These are phyloP conservation scores for Phytophthora rubi DNA, from an alignment of 352 stramenopile species.

Conservation along the genomic window DNA sequence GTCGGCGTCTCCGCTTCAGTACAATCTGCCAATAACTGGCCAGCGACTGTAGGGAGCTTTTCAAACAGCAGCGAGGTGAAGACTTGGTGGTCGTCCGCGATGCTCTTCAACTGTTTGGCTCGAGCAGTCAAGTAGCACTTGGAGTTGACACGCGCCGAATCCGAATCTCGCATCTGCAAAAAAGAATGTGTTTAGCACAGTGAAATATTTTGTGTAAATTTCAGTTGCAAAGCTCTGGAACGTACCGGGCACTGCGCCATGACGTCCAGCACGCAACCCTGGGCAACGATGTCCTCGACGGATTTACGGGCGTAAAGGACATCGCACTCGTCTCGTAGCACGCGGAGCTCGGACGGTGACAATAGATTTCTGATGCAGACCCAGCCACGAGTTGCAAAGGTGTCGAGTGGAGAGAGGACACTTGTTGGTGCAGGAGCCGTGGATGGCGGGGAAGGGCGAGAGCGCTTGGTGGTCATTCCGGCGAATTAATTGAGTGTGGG, in stretches of 20 bases:
- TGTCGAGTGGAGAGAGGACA: neutral
- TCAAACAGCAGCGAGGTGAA: conserved; percentile 50
- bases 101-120: conserved; percentile 31
- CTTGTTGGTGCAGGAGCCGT: neutral
- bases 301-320: conserved; percentile 23
- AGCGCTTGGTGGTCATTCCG: conserved; percentile 17
- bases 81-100: conserved; percentile 5
- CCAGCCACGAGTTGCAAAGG: conserved; percentile 33
- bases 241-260: conserved; percentile 62
- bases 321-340: conserved; percentile 49
- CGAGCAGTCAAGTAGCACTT: conserved; percentile 39
- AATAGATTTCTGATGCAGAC: conserved; percentile 40
- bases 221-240: conserved; percentile 1
- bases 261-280: conserved; percentile 69
- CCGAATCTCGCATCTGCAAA: conserved; percentile 49
- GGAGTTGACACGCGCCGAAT: conserved; percentile 31
- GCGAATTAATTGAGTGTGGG: neutral
- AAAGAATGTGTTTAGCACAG: neutral
- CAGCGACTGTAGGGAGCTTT: conserved; percentile 40
- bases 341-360: conserved; percentile 40
- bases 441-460: neutral
- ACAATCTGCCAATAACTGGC: conserved; percentile 20
- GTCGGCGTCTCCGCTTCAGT: neutral
- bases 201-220: neutral
- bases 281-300: conserved; percentile 18